Evolutionary conservation across 495 filamentous ascomycete species (phyloP).

Genomic region (Usnea hakonensis): DNA sequence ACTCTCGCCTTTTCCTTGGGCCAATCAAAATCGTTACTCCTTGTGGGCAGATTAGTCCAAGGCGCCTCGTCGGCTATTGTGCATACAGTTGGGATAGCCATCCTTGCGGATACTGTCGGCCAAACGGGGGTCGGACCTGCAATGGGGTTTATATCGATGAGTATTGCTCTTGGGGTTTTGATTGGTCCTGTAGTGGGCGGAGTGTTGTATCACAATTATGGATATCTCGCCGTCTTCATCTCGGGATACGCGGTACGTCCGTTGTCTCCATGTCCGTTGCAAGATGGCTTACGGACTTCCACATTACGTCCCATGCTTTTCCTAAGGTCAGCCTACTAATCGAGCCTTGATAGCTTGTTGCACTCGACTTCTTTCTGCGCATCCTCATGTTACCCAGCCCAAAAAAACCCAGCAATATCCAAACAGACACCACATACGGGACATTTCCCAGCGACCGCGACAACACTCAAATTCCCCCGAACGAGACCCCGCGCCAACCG

Average conservation of each 20-base stretch:
- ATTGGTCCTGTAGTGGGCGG: slow-evolving; percentile 47
- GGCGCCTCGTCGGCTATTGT: slow-evolving; percentile 52
- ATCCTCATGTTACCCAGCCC: slow-evolving; percentile 2
- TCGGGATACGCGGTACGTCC: slow-evolving; percentile 36
- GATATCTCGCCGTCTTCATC: slow-evolving; percentile 47
- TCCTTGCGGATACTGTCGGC: slow-evolving; percentile 52
- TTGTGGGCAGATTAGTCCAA: slow-evolving; percentile 50
- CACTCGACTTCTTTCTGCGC: slow-evolving; percentile 8
- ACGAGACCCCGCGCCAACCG: not conserved
- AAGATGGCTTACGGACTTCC: not conserved
- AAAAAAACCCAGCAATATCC: not conserved
- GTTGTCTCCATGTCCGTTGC: not conserved
- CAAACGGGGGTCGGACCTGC: slow-evolving; percentile 46
- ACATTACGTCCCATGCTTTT: not conserved
- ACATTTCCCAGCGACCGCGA: not conserved
- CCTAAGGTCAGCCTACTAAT: not conserved
- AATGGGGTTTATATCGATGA: slow-evolving; percentile 62
- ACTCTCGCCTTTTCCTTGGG: slow-evolving; percentile 53
- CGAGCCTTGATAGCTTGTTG: not conserved
- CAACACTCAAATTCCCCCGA: not conserved
- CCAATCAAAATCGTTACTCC: slow-evolving; percentile 37
- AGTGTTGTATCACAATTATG: slow-evolving; percentile 36
- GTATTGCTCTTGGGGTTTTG: slow-evolving; percentile 48
- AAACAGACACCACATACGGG: not conserved
- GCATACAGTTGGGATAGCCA: slow-evolving; percentile 53